Evolutionary conservation across 768 basidiomycete species (phyloP), one percentile per base, ranked within the genome.

Genomic region (Clavaria fumosa): DNA sequence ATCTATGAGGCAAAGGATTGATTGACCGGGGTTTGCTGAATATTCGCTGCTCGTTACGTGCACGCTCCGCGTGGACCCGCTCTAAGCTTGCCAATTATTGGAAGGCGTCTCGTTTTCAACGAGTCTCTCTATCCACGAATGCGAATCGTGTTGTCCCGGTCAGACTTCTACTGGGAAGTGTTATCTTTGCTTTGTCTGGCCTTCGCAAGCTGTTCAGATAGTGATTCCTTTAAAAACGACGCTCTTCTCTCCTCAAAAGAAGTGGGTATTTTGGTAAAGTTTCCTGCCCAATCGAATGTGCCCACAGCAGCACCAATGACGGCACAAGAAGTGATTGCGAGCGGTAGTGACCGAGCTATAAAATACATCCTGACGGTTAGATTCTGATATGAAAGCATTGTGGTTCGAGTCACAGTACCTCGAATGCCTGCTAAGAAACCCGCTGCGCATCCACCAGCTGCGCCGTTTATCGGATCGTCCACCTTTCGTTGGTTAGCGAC

Each of bases 381-480:
- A 35, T 38, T 11, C 31, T 10, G 30, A 23, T 20, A 9, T 24
- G 12, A 23, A 10, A n/a, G 12, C 15, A 23, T 7, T 4, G 31
- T 7, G 14, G 31, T 23, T 35, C 22, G 17, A 3, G 30, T 17
- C 7, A 59, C 70, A 27, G n/a, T 49, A 88, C 85, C 69, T 64
- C 84, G 70, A 40, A 91, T 58, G 37, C 90, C 90, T 21, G 85
- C 85, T 44, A 93, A 60, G 60, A 93, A 88, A 32, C 90, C 90
- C 36, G 89, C 89, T 34, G 89, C 89, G 60, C 89, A 93, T 39
- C 81, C 90, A 38, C 83, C 90, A 36, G 74, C 73, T 32, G 78
- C 79, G 34, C 82, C 80, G 49, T 89, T 95, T 43, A 83, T 49
- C 28, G 78, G 65, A 53, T 96, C 91, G 44, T 86, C 67, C 45